Evolutionary conservation across 176 grass and related monocot species (phyloP), one percentile per base, ranked within the genome.

Genomic region (Rhynchospora pubera): DNA sequence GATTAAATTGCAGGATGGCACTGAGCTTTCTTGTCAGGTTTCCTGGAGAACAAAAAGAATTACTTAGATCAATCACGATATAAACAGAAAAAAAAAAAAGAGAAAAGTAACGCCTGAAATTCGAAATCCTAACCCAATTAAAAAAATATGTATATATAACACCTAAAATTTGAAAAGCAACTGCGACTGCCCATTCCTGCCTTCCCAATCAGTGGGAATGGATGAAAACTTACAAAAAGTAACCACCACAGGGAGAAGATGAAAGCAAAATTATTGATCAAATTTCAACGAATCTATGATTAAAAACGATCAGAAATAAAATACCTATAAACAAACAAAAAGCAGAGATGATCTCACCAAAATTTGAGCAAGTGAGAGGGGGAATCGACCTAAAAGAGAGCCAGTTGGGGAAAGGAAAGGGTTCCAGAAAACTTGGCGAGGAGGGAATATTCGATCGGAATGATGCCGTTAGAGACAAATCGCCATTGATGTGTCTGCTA

Each of bases 391-490:
- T 50, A 12, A 39, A 22, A 48, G 21, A 62, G 79, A 28, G 26
- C 57, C n/a, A 81, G 19, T 51, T 15, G 42, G 21, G 79, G 16
- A n/a, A 16, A 58, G 79, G 16, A n/a, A 16, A 58, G 19, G 79
- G 57, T 63, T 81, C 79, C 59, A 65, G 57, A 81, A 46, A 81
- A 81, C 45, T 53, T 28, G 71, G 71, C 11, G 13, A 65, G 6
- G 4, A 2, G n/a, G 45, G 79, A 81, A 81, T 65, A 81, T 81
- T 47, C 79, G 34, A 65, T 65, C 22, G 10, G 79, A 79, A 79
- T 61, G 39, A 57, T 61, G 39, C 52, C 58, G 45, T 63, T 42
- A 64, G 10, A 61, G 39, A 64, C 42, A 48, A 81, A 65, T 64
- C 79, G 42, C 79, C 79, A 81, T 80, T 62, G 62, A 81, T 81